phyloP scores from a whole-genome alignment of 805 yeast species.

The Tetrapisispora namnaoensis region DNA sequence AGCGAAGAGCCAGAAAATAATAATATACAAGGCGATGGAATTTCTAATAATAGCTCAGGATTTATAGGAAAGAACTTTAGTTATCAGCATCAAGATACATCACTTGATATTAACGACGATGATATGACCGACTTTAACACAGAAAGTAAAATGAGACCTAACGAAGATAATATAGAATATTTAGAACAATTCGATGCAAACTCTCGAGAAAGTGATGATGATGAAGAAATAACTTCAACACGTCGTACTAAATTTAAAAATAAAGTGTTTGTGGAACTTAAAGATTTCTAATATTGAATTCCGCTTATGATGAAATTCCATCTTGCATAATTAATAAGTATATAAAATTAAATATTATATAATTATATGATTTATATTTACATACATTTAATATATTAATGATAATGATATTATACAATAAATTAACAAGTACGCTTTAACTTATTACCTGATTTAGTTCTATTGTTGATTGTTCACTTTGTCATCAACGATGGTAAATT shows the following conservation, averaged over 20 bases:
- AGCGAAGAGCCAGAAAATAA: conserved; percentile 22
- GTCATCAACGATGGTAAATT: conserved; percentile 19
- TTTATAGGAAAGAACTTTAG: neutral
- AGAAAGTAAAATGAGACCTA: neutral
- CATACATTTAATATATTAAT: neutral
- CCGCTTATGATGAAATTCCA: neutral
- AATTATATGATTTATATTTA: neutral
- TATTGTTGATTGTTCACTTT: neutral
- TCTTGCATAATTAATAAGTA: neutral
- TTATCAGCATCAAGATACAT: neutral
- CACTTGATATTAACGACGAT: neutral
- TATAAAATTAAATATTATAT: neutral
- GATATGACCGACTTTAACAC: conserved; percentile 1
- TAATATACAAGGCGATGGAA: neutral
- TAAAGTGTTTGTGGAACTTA: conserved; percentile 6
- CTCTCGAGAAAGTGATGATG: neutral
- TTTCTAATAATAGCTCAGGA: neutral
- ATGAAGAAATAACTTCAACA: neutral
- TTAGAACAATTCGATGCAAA: neutral
- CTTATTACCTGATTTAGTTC: neutral
- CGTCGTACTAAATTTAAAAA: neutral
- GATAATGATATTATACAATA: neutral
- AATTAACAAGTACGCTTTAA: too few relatives aligned
- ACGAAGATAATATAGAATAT: neutral
- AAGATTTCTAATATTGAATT: conserved; percentile 1